phyloP scores from a whole-genome alignment of 2,329 filamentous ascomycete genomes.

The Cladophialophora chaetospira region DNA sequence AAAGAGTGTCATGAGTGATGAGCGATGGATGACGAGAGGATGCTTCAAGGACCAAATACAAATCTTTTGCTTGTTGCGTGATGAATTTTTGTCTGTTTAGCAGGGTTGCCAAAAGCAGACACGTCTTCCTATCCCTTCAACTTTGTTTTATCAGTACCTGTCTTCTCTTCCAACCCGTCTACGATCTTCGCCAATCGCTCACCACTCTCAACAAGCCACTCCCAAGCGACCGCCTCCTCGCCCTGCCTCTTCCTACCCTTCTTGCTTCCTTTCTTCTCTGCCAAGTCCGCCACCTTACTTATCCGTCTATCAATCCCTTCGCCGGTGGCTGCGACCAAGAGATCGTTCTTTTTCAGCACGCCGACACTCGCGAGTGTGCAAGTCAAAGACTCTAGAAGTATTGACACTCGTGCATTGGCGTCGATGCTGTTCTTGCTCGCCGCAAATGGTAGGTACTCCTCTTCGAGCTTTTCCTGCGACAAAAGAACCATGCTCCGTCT shows the following conservation, averaged over 20 bases:
- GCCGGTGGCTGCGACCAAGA: constrained; percentile 51
- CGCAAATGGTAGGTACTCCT: constrained; percentile 66
- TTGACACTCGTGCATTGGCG: constrained; percentile 72
- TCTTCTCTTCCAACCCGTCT: constrained; percentile 12
- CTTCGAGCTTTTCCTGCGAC: constrained; percentile 53
- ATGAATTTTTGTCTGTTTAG: not conserved
- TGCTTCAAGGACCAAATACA: too few species aligned
- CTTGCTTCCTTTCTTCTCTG: constrained; percentile 49
- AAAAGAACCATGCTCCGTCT: constrained; percentile 47
- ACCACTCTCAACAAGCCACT: constrained; percentile 46
- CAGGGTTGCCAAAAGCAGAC: too few species aligned
- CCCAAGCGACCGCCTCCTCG: constrained; percentile 40
- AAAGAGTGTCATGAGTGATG: not conserved
- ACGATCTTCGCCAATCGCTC: constrained; percentile 43
- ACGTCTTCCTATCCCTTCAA: too few species aligned
- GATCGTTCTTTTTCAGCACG: constrained; percentile 37
- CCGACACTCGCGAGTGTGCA: constrained; percentile 51
- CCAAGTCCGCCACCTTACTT: constrained; percentile 42
- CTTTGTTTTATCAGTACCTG: too few species aligned
- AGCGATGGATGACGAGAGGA: not conserved
- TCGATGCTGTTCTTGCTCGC: constrained; percentile 62
- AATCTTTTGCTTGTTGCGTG: too few species aligned
- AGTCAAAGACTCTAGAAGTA: constrained; percentile 67
- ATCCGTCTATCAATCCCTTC: constrained; percentile 56
- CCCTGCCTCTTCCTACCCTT: constrained; percentile 32